phyloP scores from a whole-genome alignment of 768 basidiomycete genomes.

The Hericium erinaceus region DNA sequence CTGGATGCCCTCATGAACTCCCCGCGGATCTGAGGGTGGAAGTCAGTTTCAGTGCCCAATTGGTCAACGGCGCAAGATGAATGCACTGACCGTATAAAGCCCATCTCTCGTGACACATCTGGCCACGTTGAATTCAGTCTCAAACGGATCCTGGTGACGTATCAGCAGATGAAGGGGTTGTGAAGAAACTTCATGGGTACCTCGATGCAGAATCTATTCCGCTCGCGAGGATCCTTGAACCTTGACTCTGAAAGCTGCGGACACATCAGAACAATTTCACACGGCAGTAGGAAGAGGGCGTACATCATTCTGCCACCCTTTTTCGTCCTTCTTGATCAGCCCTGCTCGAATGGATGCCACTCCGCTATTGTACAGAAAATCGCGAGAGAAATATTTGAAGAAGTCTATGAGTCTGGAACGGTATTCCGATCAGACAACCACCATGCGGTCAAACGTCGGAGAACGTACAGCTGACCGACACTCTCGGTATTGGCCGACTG shows the following conservation, averaged over 20 bases:
- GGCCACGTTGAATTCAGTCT: slow-evolving; percentile 92
- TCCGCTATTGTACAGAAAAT: slow-evolving; percentile 85
- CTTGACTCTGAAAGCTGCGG: slow-evolving; percentile 23
- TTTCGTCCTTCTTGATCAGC: slow-evolving; percentile 78
- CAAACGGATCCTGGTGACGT: slow-evolving; percentile 79
- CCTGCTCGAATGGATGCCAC: slow-evolving; percentile 90
- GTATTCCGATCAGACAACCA: slow-evolving; percentile 4
- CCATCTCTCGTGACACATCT: slow-evolving; percentile 96
- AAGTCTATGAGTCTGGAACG: slow-evolving; percentile 85
- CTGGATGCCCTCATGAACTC: slow-evolving; percentile 96
- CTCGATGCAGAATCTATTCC: slow-evolving; percentile 95
- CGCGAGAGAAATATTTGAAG: slow-evolving; percentile 92
- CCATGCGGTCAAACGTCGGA: background rate
- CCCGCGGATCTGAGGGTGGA: slow-evolving; percentile 70
- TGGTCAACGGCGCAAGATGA: background rate
- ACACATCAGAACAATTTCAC: background rate
- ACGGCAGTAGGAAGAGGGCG: background rate
- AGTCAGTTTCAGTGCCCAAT: slow-evolving; percentile 7
- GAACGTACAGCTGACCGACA: slow-evolving; percentile 81
- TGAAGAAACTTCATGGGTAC: slow-evolving; percentile 29
- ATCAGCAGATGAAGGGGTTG: slow-evolving; percentile 1
- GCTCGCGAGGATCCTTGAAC: slow-evolving; percentile 68
- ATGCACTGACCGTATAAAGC: slow-evolving; percentile 68
- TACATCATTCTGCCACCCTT: slow-evolving; percentile 87
- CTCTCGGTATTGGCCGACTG: slow-evolving; percentile 87